Base-by-base conservation (phyloP, 2,329 filamentous ascomycete species). In the Tolypocladium tropicale region DNA sequence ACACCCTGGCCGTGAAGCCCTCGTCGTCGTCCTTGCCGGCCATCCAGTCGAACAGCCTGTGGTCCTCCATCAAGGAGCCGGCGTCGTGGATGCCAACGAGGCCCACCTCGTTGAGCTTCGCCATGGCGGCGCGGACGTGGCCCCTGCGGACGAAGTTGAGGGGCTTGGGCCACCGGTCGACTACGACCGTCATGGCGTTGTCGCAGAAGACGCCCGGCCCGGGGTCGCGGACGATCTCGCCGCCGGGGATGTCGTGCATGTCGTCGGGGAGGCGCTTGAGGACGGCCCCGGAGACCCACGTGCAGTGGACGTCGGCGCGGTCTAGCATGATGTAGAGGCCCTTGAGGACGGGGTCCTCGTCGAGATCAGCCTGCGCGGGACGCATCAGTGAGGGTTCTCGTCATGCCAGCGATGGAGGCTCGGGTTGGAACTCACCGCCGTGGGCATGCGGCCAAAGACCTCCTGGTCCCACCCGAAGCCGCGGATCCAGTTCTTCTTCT, bases 391-490 rank as follows among this genome's bases (percentile, higher is more conserved):
- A 49, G 21, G 28, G 4, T 12, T 10, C 18, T n/a, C n/a, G 25
- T 4, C 4, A 3, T 10, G 6, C 11, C 4, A n/a, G n/a, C n/a
- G n/a, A n/a, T n/a, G n/a, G n/a, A n/a, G n/a, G n/a, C n/a, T n/a
- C n/a, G n/a, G n/a, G n/a, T n/a, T n/a, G 6, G 54, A 30, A 74
- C 79, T 64, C 69, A 83, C 80, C 62, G 85, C 82, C 36, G 79
- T 82, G 9, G 86, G 86, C 84, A 86, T 85, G 6, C 77, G 77
- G 2, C 81, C 80, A 64, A 87, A 79, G 25, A 76, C 74, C 57
- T 81, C 82, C 70, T 89, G 86, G 64, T 89, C 85, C 86, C 86
- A 89, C 1, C 86, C 86, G 16, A 86, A 76, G 0, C 86, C 86
- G 55, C 84, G 74, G 50, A 87, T 69, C 86, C 86, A 89, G 55